Evolutionary conservation across 257 asterid species (phyloP).

Genomic region (Penstemon newberryi): DNA sequence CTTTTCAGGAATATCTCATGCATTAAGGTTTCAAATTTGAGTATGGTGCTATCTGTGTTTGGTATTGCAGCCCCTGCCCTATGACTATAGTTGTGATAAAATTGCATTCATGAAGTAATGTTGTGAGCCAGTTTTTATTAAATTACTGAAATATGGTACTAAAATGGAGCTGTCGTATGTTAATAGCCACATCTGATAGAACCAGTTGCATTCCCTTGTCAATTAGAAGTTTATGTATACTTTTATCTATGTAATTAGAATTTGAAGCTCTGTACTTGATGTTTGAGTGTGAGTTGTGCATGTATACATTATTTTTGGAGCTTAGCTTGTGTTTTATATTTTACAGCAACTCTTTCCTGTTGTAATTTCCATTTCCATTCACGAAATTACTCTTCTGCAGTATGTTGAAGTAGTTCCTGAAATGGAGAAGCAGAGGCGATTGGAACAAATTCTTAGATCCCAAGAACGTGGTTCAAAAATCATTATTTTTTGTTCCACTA

Average conservation of each 20-base stretch:
- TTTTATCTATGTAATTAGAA: neutral
- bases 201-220: neutral
- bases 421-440: constrained; percentile 89
- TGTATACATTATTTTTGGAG: constrained; percentile 10
- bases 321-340: neutral
- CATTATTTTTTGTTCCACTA: constrained; percentile 88
- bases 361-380: constrained; percentile 3
- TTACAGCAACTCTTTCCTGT: constrained; percentile 1
- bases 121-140: neutral
- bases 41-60: neutral
- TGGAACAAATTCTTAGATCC: constrained; percentile 91
- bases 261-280: constrained; percentile 4
- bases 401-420: constrained; percentile 87
- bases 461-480: constrained; percentile 85
- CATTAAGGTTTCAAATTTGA: constrained; percentile 1
- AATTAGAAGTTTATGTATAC: neutral
- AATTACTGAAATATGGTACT: neutral
- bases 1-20: neutral
- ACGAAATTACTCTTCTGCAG: constrained; percentile 41
- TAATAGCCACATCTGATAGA: neutral
- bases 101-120: neutral
- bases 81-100: constrained; percentile 2
- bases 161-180: neutral
- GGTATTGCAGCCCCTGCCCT: neutral
- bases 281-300: neutral